phyloP scores from a whole-genome alignment of 305 asterid genomes.

The Nicotiana rustica region DNA sequence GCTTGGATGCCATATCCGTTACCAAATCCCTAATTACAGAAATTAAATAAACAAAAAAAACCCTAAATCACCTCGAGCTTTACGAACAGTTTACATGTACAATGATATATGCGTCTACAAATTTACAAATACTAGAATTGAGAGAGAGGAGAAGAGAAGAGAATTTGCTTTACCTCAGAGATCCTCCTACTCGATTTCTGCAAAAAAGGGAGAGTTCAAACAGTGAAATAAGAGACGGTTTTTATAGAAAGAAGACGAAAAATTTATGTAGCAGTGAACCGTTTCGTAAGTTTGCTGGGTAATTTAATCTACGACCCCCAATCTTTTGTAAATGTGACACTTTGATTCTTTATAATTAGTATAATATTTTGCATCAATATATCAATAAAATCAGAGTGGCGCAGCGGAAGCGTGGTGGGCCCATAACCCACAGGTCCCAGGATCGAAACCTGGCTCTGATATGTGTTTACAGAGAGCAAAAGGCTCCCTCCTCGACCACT shows the following conservation, averaged over 20 bases:
- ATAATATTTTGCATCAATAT: too few relatives aligned
- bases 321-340: not conserved
- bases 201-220: not conserved
- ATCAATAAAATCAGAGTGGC: constrained; percentile 68
- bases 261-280: not conserved
- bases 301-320: not conserved
- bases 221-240: not conserved
- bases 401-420: constrained; percentile 98
- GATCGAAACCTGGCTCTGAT: constrained; percentile 79
- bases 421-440: constrained; percentile 94
- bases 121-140: not conserved
- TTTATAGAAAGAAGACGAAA: not conserved
- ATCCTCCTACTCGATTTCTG: constrained; percentile 26
- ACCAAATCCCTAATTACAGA: not conserved
- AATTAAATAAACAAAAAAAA: not conserved
- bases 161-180: constrained; percentile 19
- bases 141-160: not conserved
- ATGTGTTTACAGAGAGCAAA: not conserved
- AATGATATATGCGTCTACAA: not conserved
- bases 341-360: not conserved
- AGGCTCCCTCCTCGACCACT: too few relatives aligned
- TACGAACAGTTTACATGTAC: not conserved
- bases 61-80: not conserved
- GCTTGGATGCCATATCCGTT: constrained; percentile 29
- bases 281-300: not conserved